A percentile compares a stretch with the other conserved stretches of the same genome.
Conservation (phyloP, 345 rosid species). For the Kernera saxatilis region DNA sequence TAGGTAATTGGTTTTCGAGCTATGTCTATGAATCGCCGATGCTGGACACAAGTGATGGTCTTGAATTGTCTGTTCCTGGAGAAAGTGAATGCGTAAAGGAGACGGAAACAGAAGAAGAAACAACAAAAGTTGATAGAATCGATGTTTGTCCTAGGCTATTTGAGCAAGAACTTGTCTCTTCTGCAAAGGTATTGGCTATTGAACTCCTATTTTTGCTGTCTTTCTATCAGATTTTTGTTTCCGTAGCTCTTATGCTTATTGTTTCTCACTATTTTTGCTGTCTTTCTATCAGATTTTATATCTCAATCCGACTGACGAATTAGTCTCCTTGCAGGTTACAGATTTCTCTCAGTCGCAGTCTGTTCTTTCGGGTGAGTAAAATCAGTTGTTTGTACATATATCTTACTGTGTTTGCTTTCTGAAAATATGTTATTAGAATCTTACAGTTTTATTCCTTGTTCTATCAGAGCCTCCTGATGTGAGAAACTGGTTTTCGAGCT, state of each 20-base stretch:
- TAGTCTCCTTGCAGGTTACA: conserved; percentile 31
- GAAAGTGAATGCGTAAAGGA: conserved; percentile 31
- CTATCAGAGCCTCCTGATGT: conserved; percentile 54
- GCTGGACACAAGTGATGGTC: conserved; percentile 38
- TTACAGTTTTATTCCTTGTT: background rate
- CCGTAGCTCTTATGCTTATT: background rate
- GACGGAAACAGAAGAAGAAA: conserved; percentile 2
- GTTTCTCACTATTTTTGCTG: background rate
- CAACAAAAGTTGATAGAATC: background rate
- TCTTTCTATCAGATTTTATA: background rate
- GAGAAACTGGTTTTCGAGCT: conserved; percentile 52
- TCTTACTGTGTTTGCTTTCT: background rate
- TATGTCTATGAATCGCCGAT: conserved; percentile 55
- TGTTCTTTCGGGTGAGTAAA: conserved; percentile 44
- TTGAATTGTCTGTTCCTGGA: conserved; percentile 14
- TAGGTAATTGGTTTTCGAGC: conserved; percentile 62
- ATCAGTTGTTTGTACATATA: background rate
- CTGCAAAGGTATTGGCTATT: conserved; percentile 7
- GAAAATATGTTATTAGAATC: background rate
- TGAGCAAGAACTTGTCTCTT: conserved; percentile 14
- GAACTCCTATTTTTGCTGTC: background rate
- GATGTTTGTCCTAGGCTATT: background rate
- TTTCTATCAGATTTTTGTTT: background rate
- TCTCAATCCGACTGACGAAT: background rate
- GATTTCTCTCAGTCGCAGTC: conserved; percentile 24